Percentiles rank a stretch among this genome's conserved stretches.
Conservation (phyloP, 768 basidiomycete species). For the Leccinum sublutescens region DNA sequence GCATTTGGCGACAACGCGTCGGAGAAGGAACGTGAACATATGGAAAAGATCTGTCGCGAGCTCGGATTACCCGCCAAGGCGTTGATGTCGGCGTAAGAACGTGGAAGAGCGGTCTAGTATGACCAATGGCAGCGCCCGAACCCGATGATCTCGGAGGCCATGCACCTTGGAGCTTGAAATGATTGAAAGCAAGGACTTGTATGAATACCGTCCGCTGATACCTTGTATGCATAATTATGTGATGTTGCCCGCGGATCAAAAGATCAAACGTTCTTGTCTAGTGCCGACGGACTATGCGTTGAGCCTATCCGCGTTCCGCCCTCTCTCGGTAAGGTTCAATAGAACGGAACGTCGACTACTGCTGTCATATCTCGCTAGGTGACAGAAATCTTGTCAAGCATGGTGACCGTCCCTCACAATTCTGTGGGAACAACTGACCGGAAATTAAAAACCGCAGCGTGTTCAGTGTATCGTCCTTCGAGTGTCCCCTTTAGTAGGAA, state of each 20-base stretch:
- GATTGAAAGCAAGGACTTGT: not conserved
- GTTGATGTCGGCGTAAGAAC: constrained; percentile 16
- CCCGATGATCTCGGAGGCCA: not conserved
- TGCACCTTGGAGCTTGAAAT: not conserved
- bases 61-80: constrained; percentile 29
- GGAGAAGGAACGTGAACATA: constrained; percentile 26
- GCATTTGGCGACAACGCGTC: constrained; percentile 31
- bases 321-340: no score
- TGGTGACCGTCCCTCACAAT: no score
- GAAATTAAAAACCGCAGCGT: no score
- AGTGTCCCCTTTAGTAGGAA: no score
- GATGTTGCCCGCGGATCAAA: not conserved
- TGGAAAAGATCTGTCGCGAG: constrained; percentile 28
- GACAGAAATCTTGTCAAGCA: no score
- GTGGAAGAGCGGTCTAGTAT: not conserved
- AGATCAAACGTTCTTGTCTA: no score
- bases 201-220: not conserved
- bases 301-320: not conserved
- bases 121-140: not conserved
- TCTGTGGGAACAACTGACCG: no score
- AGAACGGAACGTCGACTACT: no score
- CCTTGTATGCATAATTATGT: not conserved
- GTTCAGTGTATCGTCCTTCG: no score
- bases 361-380: no score
- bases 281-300: no score